These are phyloP conservation scores for Nakazawaea wyomingensis DNA, from an alignment of 805 yeast species.

Conservation along the genomic window DNA sequence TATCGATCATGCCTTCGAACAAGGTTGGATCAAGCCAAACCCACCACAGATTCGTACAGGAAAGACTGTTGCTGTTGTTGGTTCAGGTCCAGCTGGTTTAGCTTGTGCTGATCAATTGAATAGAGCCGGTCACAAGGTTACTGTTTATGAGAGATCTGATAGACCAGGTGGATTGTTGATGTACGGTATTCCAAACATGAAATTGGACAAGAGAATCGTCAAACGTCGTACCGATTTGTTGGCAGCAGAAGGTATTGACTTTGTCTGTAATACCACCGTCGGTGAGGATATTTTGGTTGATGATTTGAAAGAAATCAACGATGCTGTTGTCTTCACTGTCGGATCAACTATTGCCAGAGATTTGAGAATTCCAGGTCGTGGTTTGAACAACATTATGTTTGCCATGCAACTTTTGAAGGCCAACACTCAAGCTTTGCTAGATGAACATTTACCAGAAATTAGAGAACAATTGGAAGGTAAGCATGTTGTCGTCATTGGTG, in stretches of 20 bases:
- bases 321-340: constrained; percentile 86
- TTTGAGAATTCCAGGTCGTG: constrained; percentile 90
- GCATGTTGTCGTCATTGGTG: constrained; percentile 94
- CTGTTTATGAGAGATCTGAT: constrained; percentile 90
- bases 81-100: constrained; percentile 97
- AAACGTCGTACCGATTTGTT: constrained; percentile 89
- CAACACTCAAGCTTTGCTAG: constrained; percentile 87
- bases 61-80: constrained; percentile 77
- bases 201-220: constrained; percentile 87
- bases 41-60: constrained; percentile 83
- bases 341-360: constrained; percentile 98
- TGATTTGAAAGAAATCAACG: constrained; percentile 57
- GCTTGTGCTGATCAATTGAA: constrained; percentile 97
- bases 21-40: constrained; percentile 90
- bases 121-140: constrained; percentile 90
- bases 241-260: constrained; percentile 84
- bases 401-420: constrained; percentile 89
- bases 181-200: constrained; percentile 99
- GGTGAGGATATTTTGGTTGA: constrained; percentile 79
- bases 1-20: constrained; percentile 92
- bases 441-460: constrained; percentile 72
- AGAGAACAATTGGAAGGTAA: constrained; percentile 72
- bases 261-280: constrained; percentile 70
- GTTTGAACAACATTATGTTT: constrained; percentile 79
- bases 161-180: constrained; percentile 95